phyloP scores from a whole-genome alignment of 2,329 filamentous ascomycete species.

The Verticillium albo-atrum region DNA sequence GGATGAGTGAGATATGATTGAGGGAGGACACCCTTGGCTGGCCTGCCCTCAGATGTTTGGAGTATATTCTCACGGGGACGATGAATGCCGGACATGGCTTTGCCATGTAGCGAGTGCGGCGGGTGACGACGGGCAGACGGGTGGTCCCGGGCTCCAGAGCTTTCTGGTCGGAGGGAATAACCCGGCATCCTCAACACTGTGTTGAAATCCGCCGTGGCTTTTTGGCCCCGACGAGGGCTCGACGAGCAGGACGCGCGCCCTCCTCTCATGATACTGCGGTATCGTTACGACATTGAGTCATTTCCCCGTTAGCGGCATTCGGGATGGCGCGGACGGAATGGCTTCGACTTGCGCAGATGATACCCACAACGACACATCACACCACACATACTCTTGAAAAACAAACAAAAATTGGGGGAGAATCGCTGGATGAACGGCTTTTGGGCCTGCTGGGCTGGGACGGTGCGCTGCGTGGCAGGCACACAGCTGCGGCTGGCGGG shows the following conservation, averaged over 20 bases:
- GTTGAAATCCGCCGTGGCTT: not conserved
- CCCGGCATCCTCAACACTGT: not conserved
- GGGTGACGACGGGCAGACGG: not conserved
- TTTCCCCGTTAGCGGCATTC: not conserved
- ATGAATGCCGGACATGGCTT: not conserved
- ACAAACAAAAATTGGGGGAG: constrained; percentile 12
- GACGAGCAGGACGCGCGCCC: not conserved
- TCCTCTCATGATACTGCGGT: not conserved
- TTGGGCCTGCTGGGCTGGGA: constrained; percentile 3
- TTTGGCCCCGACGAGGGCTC: not conserved
- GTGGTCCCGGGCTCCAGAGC: no score
- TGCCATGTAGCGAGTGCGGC: not conserved
- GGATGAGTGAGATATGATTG: not conserved
- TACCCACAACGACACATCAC: constrained; percentile 7
- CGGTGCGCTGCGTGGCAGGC: not conserved
- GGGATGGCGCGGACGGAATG: not conserved
- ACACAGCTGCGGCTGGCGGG: not conserved
- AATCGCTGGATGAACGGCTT: constrained; percentile 10
- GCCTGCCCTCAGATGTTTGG: not conserved
- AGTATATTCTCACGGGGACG: not conserved
- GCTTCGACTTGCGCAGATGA: constrained; percentile 3
- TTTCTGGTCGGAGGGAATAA: not conserved
- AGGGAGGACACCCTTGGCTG: not conserved
- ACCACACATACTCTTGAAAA: constrained; percentile 11
- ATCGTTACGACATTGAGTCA: not conserved